Base-by-base conservation (phyloP, 2,329 filamentous ascomycete genomes). In the Cladosporium phlei region DNA sequence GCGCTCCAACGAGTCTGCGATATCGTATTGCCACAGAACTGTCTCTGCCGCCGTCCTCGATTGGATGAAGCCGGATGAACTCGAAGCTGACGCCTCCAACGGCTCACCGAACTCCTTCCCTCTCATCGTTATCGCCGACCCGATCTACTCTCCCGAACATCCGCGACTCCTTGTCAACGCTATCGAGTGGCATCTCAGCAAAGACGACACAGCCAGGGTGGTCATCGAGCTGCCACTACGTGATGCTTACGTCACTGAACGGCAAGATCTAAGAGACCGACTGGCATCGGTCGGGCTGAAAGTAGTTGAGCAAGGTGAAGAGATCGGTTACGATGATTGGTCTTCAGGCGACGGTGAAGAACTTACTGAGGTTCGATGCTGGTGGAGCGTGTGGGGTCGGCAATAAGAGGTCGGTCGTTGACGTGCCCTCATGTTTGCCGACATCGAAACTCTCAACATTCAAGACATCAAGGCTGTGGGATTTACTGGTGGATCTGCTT, bases 121-220 rank as follows among this genome's bases (percentile, higher is more conserved):
- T 10, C 70, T 95, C 46, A 80, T 97, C 33, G 74, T 98, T 2
- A 88, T 82, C 2, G 88, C 91, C 2, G 93, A 98, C 65, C 79
- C 88, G 0, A 71, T 98, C 16, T 97, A 97, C 66, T 88, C 90
- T 35, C 77, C 89, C 38, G 77, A 86, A 3, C 93, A 97, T 60
- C 88, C 91, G 0, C 68, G 65, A 3, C 78, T 93, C 59, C 76
- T 97, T 17, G 81, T 83, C 0, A 73, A 80, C 11, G 83, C 86
- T 11, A 82, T 97, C 34, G 67, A 74, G 8, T 69, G 76, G 29
- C 88, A 89, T 67, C 72, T 96, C 9, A 75, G 75, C 7, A 66
- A 71, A 11, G 72, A 71, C 3, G 47, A 64, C 0, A 69, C 76
- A 21, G 79, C 87, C 2, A 76, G 85, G 27, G 84, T 85, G 1